Base-by-base conservation (phyloP, 495 filamentous ascomycete genomes). In the Filosporella fistucella region DNA sequence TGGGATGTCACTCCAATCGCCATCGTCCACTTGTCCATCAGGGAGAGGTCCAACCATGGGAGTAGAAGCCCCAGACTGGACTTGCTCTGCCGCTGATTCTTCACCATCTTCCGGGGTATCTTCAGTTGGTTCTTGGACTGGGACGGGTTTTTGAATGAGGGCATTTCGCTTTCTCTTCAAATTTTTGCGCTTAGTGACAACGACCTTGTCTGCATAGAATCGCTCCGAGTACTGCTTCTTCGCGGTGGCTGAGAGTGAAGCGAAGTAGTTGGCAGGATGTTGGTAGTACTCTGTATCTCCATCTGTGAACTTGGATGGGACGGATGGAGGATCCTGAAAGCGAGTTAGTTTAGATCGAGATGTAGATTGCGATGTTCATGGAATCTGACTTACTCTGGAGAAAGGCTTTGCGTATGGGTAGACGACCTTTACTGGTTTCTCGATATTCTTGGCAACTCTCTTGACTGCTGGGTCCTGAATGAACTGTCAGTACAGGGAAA, bases 221-320 rank as follows among this genome's bases (percentile, higher is more conserved):
- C 35, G 20, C 18, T 38, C 35, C 2, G 10, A 6, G 18, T 21
- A 38, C 3, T 16, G 17, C 5, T n/a, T 4, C n/a, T 21, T 20
- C 4, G 17, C 35, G 4, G 20, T 21, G 20, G 20, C 16, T 5
- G 35, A 21, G 35, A 38, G 35, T 21, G n/a, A 11, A 13, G 23
- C 17, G 23, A 21, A 54, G 20, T 23, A 39, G 28, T 56, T 49
- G 11, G 41, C 37, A 11, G 52, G 52, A 18, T 56, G 52, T 25
- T 51, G 52, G 20, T 56, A 42, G 25, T 30, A 18, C 6, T 42
- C 29, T 20, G 16, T 43, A 16, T 50, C 47, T 36, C 49, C 41
- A n/a, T n/a, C n/a, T n/a, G n/a, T n/a, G n/a, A n/a, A n/a, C n/a
- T n/a, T n/a, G 32, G 32, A 13, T n/a, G 32, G 18, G 13, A 13